Evolutionary conservation across 257 asterid species (phyloP).

Genomic region (Handroanthus guayacan): DNA sequence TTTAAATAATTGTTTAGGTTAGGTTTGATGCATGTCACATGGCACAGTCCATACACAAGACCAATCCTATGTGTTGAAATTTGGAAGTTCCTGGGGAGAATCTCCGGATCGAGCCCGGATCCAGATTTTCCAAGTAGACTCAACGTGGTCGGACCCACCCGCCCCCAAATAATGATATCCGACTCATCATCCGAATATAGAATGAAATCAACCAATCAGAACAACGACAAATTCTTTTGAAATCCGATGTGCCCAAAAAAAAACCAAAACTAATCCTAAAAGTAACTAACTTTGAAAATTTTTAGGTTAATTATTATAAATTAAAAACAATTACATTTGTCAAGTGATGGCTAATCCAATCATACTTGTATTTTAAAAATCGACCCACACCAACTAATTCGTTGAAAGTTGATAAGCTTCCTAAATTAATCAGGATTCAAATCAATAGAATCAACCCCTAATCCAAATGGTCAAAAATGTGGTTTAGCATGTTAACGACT

Average conservation of each 20-base stretch:
- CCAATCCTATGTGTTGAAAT: conserved; percentile 31
- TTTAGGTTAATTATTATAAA: no score
- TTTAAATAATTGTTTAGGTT: not conserved
- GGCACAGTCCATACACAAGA: conserved; percentile 19
- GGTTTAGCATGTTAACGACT: no score
- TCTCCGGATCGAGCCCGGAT: conserved; percentile 41
- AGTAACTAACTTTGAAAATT: no score
- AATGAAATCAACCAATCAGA: conserved; percentile 18
- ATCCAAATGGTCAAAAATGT: no score
- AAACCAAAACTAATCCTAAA: no score
- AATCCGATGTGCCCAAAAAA: not conserved
- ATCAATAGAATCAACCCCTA: no score
- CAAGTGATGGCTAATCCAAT: no score
- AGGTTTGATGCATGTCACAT: conserved; percentile 43
- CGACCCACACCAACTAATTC: no score
- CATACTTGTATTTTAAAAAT: no score
- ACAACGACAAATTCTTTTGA: not conserved
- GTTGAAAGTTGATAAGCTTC: no score
- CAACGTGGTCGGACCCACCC: conserved; percentile 62
- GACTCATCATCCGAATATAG: conserved; percentile 37
- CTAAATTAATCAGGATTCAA: no score
- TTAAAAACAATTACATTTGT: no score
- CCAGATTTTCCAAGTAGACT: conserved; percentile 40
- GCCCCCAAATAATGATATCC: conserved; percentile 27
- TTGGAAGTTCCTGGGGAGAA: conserved; percentile 35